A percentile compares a stretch with the other conserved stretches of the same genome.
Evolutionary conservation across 148 eudicot species (phyloP).

Genomic region (Amaranthus cruentus): DNA sequence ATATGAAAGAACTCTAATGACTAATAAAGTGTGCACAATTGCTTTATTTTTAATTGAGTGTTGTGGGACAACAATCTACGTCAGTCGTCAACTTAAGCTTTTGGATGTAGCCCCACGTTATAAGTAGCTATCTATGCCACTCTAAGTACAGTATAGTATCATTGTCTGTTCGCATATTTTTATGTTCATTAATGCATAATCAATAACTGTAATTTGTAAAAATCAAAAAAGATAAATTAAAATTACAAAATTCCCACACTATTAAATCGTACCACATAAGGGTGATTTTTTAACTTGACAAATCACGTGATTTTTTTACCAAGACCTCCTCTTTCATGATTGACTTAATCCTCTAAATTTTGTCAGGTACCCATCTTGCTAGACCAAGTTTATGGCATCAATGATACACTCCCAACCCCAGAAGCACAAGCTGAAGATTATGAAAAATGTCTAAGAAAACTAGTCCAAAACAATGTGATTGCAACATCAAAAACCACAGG

Average conservation of each 20-base stretch:
- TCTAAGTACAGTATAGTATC: no score
- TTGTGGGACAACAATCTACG: no score
- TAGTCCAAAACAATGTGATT: conserved; percentile 37
- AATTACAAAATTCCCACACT: no score
- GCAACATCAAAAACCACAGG: conserved; percentile 35
- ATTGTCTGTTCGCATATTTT: not conserved
- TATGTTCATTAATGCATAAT: not conserved
- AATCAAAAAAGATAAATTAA: not conserved
- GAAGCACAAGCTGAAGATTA: conserved; percentile 68
- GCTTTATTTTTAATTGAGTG: no score
- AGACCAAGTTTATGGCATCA: conserved; percentile 45
- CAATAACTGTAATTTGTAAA: not conserved
- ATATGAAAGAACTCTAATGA: no score
- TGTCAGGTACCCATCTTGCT: conserved; percentile 47
- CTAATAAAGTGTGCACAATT: no score
- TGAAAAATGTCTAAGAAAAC: conserved; percentile 45
- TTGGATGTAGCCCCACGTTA: no score
- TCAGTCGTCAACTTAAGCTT: no score
- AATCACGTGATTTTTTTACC: no score
- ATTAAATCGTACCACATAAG: no score
- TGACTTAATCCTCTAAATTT: not conserved
- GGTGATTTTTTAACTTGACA: no score
- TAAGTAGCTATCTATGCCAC: no score
- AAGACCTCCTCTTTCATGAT: not conserved
- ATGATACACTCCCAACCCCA: conserved; percentile 35